Conservation (phyloP, 2,329 filamentous ascomycete species). For the Juglanconis sp. region DNA sequence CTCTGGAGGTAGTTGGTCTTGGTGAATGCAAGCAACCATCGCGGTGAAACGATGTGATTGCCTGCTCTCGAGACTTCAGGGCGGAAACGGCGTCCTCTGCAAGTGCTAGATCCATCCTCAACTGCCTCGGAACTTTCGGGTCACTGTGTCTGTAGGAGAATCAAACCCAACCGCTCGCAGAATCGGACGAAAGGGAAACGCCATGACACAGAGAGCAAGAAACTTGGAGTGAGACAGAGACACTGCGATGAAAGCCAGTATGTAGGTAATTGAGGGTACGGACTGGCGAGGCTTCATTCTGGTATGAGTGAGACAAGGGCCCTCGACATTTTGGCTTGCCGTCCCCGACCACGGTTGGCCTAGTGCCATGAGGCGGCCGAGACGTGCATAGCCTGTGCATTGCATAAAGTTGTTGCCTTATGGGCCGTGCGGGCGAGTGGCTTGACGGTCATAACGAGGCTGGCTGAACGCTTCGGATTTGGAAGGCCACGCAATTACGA, state of each 20-base stretch:
- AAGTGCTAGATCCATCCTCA: too few relatives aligned
- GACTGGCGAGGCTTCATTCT: background rate
- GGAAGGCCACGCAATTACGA: too few relatives aligned
- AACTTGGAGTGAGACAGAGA: background rate
- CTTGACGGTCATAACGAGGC: background rate
- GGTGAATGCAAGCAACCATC: too few relatives aligned
- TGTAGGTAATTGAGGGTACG: background rate
- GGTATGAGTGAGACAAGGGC: too few relatives aligned
- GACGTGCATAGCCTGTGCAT: slow-evolving; percentile 5
- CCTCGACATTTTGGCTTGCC: background rate
- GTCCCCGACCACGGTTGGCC: background rate
- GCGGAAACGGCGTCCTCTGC: too few relatives aligned
- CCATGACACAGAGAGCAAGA: background rate
- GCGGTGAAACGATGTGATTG: too few relatives aligned
- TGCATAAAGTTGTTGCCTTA: slow-evolving; percentile 9
- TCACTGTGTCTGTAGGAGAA: too few relatives aligned
- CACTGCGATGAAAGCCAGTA: background rate
- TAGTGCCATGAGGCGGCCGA: slow-evolving; percentile 7
- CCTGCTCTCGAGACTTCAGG: too few relatives aligned
- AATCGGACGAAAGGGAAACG: background rate
- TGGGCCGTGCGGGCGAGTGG: background rate
- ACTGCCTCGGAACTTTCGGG: too few relatives aligned
- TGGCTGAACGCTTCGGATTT: background rate
- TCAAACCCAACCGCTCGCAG: background rate
- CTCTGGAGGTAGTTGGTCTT: too few relatives aligned